Conservation (phyloP, 2,329 filamentous ascomycete genomes). For the Alternaria ethzedia region DNA sequence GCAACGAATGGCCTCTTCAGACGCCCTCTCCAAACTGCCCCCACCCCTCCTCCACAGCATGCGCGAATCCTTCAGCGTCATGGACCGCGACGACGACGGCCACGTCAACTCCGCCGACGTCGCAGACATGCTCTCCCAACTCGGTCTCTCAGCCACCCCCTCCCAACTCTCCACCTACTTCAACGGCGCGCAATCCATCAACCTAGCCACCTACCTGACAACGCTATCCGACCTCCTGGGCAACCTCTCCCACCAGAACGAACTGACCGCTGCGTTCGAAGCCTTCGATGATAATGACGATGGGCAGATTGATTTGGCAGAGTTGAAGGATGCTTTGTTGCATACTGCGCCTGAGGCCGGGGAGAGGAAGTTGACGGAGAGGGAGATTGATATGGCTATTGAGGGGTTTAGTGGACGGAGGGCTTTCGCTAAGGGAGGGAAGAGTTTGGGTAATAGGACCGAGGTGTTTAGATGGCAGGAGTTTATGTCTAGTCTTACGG, state of each 20-base stretch:
- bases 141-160: conserved; percentile 77
- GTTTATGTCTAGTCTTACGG: conserved; percentile 69
- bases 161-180: conserved; percentile 83
- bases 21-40: conserved; percentile 71
- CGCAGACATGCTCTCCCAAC: conserved; percentile 82
- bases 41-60: conserved; percentile 84
- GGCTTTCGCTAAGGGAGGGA: conserved; percentile 73
- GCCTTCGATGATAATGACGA: conserved; percentile 97
- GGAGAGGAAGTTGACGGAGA: conserved; percentile 42
- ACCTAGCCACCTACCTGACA: conserved; percentile 85
- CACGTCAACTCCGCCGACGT: conserved; percentile 82
- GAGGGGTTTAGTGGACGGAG: conserved; percentile 83
- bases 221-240: conserved; percentile 76
- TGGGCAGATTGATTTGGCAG: conserved; percentile 84
- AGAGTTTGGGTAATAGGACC: conserved; percentile 61
- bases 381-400: conserved; percentile 86
- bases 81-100: conserved; percentile 89
- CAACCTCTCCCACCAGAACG: conserved; percentile 75
- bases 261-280: conserved; percentile 87
- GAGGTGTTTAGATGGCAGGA: conserved; percentile 95
- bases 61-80: conserved; percentile 89
- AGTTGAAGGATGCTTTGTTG: conserved; percentile 82
- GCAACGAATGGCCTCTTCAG: conserved; percentile 34
- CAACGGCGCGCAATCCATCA: conserved; percentile 72
- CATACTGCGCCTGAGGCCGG: conserved; percentile 75